Percentiles rank a stretch among this genome's conserved stretches.
These are phyloP conservation scores for Spathaspora arborariae DNA, from an alignment of 805 yeast species.

Conservation along the genomic window DNA sequence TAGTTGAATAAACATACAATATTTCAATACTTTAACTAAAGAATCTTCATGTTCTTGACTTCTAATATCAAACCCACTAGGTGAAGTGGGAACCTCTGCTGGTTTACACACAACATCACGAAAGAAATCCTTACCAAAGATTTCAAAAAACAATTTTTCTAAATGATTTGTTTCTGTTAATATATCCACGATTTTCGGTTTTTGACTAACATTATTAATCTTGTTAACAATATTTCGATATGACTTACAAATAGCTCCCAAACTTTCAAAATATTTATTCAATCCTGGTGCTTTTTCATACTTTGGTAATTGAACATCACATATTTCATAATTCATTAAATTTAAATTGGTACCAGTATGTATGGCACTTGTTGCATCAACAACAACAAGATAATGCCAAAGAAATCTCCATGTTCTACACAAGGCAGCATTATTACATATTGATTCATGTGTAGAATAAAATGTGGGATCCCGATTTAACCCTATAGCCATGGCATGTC, in stretches of 20 bases:
- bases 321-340: slow-evolving; percentile 21
- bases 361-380: slow-evolving; percentile 32
- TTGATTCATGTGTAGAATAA: slow-evolving; percentile 25
- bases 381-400: slow-evolving; percentile 28
- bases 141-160: slow-evolving; percentile 31
- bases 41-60: slow-evolving; percentile 24
- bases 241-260: slow-evolving; percentile 17
- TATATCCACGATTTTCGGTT: slow-evolving; percentile 34
- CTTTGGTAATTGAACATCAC: slow-evolving; percentile 32
- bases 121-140: slow-evolving; percentile 41
- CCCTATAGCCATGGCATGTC: slow-evolving; percentile 39
- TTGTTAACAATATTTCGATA: slow-evolving; percentile 27
- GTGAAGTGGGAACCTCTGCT: slow-evolving; percentile 11
- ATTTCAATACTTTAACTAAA: slow-evolving; percentile 32
- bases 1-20: slow-evolving; percentile 31
- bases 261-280: slow-evolving; percentile 10
- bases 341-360: slow-evolving; percentile 29
- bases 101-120: slow-evolving; percentile 34
- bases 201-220: slow-evolving; percentile 22
- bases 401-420: slow-evolving; percentile 32
- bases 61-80: slow-evolving; percentile 13
- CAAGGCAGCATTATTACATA: slow-evolving; percentile 23
- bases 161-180: slow-evolving; percentile 32
- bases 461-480: slow-evolving; percentile 37
- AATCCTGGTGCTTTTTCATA: slow-evolving; percentile 14